Percentiles rank a stretch among this genome's conserved stretches.
These are phyloP conservation scores for Auricularia cornea DNA, from an alignment of 768 basidiomycete species.

Conservation along the genomic window DNA sequence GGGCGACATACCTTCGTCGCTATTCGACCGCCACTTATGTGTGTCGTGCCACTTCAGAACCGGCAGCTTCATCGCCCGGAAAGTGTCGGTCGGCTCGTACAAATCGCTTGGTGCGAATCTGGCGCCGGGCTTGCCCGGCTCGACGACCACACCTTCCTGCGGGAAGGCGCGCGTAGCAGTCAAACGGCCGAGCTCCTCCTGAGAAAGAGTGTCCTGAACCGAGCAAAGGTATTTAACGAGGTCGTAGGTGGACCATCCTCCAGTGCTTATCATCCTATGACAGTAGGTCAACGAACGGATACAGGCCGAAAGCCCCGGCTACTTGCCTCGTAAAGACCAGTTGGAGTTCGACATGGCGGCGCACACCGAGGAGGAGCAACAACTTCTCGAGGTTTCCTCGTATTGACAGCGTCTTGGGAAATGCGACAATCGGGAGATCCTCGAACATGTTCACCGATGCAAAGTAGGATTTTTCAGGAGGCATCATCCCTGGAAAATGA, in stretches of 20 bases:
- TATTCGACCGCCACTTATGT: constrained; percentile 68
- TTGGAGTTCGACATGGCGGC: constrained; percentile 88
- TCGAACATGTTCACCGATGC: constrained; percentile 77
- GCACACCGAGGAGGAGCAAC: constrained; percentile 66
- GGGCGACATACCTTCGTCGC: constrained; percentile 70
- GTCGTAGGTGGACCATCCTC: constrained; percentile 82
- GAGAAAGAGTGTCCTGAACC: constrained; percentile 54
- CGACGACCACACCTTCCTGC: constrained; percentile 32
- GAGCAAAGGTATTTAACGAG: constrained; percentile 82
- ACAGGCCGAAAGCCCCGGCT: background rate
- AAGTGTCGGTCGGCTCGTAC: constrained; percentile 73
- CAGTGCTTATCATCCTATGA: constrained; percentile 75
- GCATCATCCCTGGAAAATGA: constrained; percentile 54
- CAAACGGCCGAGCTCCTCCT: constrained; percentile 49
- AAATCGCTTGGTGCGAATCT: constrained; percentile 64
- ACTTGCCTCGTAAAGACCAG: constrained; percentile 79
- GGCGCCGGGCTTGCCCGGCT: constrained; percentile 8
- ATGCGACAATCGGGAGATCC: constrained; percentile 73
- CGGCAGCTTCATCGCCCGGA: constrained; percentile 68
- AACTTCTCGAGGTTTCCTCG: constrained; percentile 69
- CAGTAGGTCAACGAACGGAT: background rate
- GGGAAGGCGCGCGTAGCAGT: constrained; percentile 68
- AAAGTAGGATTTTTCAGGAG: constrained; percentile 73
- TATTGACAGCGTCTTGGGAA: constrained; percentile 54
- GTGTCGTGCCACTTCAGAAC: constrained; percentile 80